Base-by-base conservation (phyloP, 768 basidiomycete species). In the Leucogyrophana mollusca region DNA sequence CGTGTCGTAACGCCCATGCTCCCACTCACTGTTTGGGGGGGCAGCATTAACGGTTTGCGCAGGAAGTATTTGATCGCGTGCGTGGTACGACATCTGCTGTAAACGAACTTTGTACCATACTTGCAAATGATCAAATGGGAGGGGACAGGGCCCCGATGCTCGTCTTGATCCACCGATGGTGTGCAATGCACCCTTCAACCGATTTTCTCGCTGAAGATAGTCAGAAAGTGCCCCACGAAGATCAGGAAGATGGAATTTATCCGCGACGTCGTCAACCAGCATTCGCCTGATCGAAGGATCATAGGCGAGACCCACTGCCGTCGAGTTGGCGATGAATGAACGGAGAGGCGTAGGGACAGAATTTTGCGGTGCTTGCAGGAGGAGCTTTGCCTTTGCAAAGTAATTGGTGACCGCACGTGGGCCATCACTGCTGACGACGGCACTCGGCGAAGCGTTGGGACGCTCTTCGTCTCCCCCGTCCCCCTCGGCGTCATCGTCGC, bases 61-160 rank as follows among this genome's bases (percentile, higher is more conserved):
- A 37, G 59, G 53, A 8, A 59, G 27, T 7, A 56, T 44, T 4
- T 44, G 37, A 30, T 34, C 1, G 54, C 61, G 34, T 18, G 48
- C 39, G 27, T 62, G 55, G 23, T 55, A 59, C 0, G 55, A 41
- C 20, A 40, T 59, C 4, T 52, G 36, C 45, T 68, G 65, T n/a
- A 68, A 25, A 0, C 47, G 44, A 4, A 62, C 33, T 11, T 47
- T 50, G 11, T 49, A 53, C 67, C 66, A 69, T 9, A 66, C 48
- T 36, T 63, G 47, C n/a, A 67, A 46, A 23, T 58, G 43, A 5
- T 43, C 23, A 45, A 65, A 62, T 14, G 64, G 62, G 3, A 67
- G 58, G 22, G 3, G 23, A 23, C 27, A 30, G 27, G 6, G 6
- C 6, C 7, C 27, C 7, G 27, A 6, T 7, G 27, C 6, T 7